phyloP scores from a whole-genome alignment of 75 land plant species.

The Cupressus sempervirens region DNA sequence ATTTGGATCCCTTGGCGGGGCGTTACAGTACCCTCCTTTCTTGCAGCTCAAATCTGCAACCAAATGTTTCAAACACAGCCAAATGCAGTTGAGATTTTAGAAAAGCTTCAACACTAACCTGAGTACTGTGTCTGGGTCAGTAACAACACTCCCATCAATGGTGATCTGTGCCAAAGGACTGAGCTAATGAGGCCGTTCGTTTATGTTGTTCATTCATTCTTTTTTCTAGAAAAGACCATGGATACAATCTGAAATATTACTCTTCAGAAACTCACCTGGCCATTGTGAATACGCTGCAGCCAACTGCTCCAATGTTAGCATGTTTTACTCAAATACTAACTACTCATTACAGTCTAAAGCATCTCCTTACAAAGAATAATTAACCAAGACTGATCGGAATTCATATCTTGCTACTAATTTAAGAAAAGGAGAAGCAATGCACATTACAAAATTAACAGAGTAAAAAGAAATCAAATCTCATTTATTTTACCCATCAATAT shows the following conservation, averaged over 20 bases:
- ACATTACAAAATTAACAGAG: background rate
- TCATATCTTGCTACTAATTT: background rate
- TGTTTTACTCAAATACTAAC: background rate
- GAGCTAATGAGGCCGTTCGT: background rate
- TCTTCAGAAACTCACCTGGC: slow-evolving; percentile 9
- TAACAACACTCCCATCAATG: slow-evolving; percentile 10
- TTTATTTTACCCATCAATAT: background rate
- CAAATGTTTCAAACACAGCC: background rate
- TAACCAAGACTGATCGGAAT: background rate
- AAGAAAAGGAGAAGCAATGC: background rate
- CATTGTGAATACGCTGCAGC: slow-evolving; percentile 16
- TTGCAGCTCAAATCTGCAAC: background rate
- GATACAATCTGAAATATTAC: background rate
- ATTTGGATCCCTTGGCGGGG: too few species aligned
- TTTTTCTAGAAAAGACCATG: background rate
- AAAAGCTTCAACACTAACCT: slow-evolving; percentile 5
- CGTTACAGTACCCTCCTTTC: too few species aligned
- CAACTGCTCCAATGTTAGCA: slow-evolving; percentile 4
- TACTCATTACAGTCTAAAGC: background rate
- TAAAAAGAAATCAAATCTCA: background rate
- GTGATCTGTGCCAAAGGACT: slow-evolving; percentile 11
- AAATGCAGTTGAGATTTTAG: background rate
- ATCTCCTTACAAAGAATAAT: background rate
- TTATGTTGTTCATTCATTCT: background rate
- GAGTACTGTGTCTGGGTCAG: background rate